These are phyloP conservation scores for Hyaloscypha variabilis DNA, from an alignment of 495 filamentous ascomycete genomes.

Conservation along the genomic window DNA sequence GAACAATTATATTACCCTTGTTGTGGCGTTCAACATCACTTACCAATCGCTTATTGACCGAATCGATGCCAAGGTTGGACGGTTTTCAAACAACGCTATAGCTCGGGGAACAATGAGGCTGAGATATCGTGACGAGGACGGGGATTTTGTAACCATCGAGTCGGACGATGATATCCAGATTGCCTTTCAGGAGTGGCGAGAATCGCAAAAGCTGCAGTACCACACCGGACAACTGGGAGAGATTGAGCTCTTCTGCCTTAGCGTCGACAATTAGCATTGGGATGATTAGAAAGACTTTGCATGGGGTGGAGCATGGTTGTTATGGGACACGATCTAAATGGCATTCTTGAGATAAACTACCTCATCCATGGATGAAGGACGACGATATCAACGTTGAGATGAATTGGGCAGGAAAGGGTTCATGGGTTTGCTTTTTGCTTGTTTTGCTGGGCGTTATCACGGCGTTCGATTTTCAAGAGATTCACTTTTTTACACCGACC, in stretches of 20 bases:
- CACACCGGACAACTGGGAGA: slow-evolving; percentile 72
- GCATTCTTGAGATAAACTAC: slow-evolving; percentile 16
- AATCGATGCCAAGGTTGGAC: slow-evolving; percentile 92
- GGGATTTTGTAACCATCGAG: slow-evolving; percentile 89
- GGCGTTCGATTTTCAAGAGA: slow-evolving; percentile 21
- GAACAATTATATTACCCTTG: slow-evolving; percentile 82
- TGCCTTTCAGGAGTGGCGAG: slow-evolving; percentile 91
- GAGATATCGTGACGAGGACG: slow-evolving; percentile 90
- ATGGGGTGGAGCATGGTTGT: slow-evolving; percentile 13
- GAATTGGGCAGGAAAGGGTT: slow-evolving; percentile 25
- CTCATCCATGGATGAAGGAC: slow-evolving; percentile 21
- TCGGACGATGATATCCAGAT: slow-evolving; percentile 94
- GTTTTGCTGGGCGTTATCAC: slow-evolving; percentile 10
- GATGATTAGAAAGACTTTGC: neutral
- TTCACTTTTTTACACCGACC: neutral
- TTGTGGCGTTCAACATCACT: slow-evolving; percentile 89
- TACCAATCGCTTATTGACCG: slow-evolving; percentile 92
- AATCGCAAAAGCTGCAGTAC: slow-evolving; percentile 66
- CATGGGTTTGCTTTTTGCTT: slow-evolving; percentile 20
- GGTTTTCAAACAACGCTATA: slow-evolving; percentile 80
- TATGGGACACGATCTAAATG: slow-evolving; percentile 20
- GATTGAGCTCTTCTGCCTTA: slow-evolving; percentile 74
- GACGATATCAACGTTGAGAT: slow-evolving; percentile 32
- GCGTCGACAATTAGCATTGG: slow-evolving; percentile 28
- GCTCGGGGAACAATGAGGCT: slow-evolving; percentile 76